A percentile compares a stretch with the other conserved stretches of the same genome.
phyloP scores from a whole-genome alignment of 352 stramenopile species.

The Globisporangium nodosum region DNA sequence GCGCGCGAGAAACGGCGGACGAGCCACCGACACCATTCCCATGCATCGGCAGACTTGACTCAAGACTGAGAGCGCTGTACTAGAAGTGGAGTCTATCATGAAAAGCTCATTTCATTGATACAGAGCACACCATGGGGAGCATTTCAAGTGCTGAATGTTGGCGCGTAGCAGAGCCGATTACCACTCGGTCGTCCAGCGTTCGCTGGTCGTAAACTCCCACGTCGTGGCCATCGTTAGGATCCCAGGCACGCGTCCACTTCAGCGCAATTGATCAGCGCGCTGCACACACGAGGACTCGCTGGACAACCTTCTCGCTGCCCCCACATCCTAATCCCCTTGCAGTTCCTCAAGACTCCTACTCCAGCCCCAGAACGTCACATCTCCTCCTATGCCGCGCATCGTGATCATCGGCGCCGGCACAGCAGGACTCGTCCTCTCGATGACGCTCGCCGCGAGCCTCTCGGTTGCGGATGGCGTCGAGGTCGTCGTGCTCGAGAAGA shows the following conservation, averaged over 20 bases:
- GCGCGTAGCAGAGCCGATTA: neutral
- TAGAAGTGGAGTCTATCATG: no score
- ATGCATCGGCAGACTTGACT: neutral
- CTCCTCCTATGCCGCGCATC: slow-evolving; percentile 17
- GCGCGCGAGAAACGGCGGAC: slow-evolving; percentile 22
- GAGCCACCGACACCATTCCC: neutral
- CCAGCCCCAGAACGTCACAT: no score
- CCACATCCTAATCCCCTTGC: neutral
- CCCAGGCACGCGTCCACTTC: no score
- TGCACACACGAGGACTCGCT: neutral
- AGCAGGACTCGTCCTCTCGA: slow-evolving; percentile 39
- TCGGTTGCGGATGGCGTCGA: slow-evolving; percentile 28
- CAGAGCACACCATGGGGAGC: no score
- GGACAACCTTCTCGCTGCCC: neutral
- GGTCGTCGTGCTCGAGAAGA: slow-evolving; percentile 60
- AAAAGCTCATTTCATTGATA: no score
- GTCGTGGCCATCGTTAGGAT: no score
- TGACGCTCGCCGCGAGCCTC: slow-evolving; percentile 35
- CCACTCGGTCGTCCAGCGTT: neutral
- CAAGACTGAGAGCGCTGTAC: neutral
- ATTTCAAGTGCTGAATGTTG: no score
- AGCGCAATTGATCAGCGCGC: no score
- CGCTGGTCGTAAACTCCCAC: neutral
- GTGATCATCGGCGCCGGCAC: slow-evolving; percentile 56
- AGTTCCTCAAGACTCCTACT: neutral